These are phyloP conservation scores for Calonectria fujianensis DNA, from an alignment of 2,329 filamentous ascomycete species.

Conservation along the genomic window DNA sequence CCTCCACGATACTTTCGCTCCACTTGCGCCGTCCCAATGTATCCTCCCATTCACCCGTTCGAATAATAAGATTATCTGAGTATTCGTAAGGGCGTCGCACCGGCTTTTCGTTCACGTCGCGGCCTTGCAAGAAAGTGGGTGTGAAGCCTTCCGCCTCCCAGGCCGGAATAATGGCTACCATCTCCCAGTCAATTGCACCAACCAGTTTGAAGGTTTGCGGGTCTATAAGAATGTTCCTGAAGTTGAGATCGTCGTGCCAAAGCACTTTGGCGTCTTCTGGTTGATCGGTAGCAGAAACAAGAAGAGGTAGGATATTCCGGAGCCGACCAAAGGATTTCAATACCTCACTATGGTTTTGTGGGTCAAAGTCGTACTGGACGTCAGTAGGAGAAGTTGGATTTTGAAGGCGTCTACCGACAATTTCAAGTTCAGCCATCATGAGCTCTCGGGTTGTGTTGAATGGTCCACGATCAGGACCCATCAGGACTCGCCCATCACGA, in stretches of 20 bases:
- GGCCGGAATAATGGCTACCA: neutral
- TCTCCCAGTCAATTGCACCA: neutral
- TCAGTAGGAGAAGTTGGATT: neutral
- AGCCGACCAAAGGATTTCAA: neutral
- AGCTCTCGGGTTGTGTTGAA: neutral
- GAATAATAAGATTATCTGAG: neutral
- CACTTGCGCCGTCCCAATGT: neutral
- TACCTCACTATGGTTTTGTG: neutral
- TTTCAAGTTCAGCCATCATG: neutral
- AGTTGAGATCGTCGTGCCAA: neutral
- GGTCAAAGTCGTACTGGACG: neutral
- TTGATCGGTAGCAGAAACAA: neutral
- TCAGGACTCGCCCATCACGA: neutral
- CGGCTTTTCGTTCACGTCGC: neutral
- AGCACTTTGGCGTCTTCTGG: neutral
- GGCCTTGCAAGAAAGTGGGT: neutral
- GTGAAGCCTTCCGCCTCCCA: neutral
- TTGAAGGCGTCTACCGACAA: neutral
- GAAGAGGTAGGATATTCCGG: neutral
- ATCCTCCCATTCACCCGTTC: neutral
- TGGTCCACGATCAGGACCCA: neutral
- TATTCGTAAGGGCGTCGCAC: neutral
- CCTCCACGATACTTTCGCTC: neutral
- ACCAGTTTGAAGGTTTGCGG: neutral
- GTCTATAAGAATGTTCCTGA: neutral